Conservation (phyloP, 139 green algal species). For the Chlamydomonas schloesseri region DNA sequence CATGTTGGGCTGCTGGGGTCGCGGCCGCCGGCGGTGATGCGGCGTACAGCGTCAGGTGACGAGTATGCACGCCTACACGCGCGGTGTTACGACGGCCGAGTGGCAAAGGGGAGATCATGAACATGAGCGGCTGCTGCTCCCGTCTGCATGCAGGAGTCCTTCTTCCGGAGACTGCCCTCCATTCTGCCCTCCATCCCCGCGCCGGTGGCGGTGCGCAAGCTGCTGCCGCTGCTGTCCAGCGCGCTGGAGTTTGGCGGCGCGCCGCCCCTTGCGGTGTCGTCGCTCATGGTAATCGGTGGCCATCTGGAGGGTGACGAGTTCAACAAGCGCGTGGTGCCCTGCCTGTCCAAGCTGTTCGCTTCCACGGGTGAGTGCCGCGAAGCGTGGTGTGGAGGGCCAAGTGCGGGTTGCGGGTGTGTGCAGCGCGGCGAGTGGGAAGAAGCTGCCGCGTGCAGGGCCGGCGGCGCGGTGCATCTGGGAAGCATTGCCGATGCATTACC, state of each 20-base stretch:
- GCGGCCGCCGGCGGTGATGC: neutral
- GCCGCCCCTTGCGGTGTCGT: constrained; percentile 80
- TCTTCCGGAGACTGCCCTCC: constrained; percentile 79
- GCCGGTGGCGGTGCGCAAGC: constrained; percentile 85
- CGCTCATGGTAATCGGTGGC: constrained; percentile 85
- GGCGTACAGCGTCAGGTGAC: too few species aligned
- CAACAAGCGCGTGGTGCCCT: constrained; percentile 84
- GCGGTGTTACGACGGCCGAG: too few species aligned
- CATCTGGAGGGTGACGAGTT: constrained; percentile 84
- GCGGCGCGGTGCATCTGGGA: too few species aligned
- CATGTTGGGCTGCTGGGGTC: too few species aligned
- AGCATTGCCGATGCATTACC: too few species aligned
- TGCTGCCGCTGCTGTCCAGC: constrained; percentile 89
- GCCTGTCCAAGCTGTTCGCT: constrained; percentile 89
- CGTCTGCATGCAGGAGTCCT: constrained; percentile 64
- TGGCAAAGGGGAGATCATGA: too few species aligned
- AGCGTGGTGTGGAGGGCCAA: too few species aligned
- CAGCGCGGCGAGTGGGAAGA: too few species aligned
- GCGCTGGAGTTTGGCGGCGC: constrained; percentile 95
- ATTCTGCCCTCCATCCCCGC: constrained; percentile 73
- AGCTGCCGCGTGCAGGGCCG: too few species aligned
- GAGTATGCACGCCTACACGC: too few species aligned
- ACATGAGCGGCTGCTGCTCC: too few species aligned
- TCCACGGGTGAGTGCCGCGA: constrained; percentile 58
- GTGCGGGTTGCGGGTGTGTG: too few species aligned